A percentile compares a stretch with the other conserved stretches of the same genome.
Evolutionary conservation across 1,284 basidiomycete species (phyloP).

Genomic region (Schizophyllum commune): DNA sequence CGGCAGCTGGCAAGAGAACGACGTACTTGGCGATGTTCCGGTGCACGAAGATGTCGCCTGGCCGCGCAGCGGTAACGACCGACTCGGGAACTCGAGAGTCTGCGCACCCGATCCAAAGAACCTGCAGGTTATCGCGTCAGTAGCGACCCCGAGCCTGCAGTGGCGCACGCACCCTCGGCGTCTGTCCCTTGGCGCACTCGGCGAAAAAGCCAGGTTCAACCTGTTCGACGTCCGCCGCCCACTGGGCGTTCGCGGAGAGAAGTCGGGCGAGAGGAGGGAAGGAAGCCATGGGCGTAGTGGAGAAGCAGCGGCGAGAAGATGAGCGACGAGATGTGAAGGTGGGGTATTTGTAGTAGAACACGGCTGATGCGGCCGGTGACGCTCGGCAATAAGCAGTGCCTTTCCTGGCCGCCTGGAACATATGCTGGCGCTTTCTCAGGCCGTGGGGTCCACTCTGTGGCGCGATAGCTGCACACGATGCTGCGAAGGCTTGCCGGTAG

Average conservation of each 20-base stretch:
- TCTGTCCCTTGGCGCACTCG: conserved; percentile 56
- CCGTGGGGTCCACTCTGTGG: not conserved
- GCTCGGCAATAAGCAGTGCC: not conserved
- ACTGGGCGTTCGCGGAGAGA: conserved; percentile 50
- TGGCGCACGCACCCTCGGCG: conserved; percentile 48
- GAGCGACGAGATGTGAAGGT: not conserved
- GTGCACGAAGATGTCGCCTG: conserved; percentile 66
- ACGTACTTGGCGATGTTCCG: conserved; percentile 59
- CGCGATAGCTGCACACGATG: not conserved
- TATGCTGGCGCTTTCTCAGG: not conserved
- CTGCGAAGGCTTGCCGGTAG: not conserved
- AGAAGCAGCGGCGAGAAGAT: conserved; percentile 3
- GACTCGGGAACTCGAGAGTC: conserved; percentile 64
- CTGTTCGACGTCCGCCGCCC: conserved; percentile 49
- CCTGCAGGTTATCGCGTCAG: conserved; percentile 21
- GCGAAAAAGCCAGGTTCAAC: conserved; percentile 61
- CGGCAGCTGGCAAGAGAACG: not conserved
- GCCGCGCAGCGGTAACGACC: conserved; percentile 43
- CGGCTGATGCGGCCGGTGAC: not conserved
- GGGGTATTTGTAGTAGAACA: not conserved
- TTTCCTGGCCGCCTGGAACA: not conserved
- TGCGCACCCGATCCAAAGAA: conserved; percentile 71
- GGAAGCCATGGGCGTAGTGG: conserved; percentile 14
- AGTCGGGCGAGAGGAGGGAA: conserved; percentile 32
- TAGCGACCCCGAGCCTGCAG: conserved; percentile 1